Evolutionary conservation across 805 yeast species (phyloP).

Genomic region (Starmera pachycereana): DNA sequence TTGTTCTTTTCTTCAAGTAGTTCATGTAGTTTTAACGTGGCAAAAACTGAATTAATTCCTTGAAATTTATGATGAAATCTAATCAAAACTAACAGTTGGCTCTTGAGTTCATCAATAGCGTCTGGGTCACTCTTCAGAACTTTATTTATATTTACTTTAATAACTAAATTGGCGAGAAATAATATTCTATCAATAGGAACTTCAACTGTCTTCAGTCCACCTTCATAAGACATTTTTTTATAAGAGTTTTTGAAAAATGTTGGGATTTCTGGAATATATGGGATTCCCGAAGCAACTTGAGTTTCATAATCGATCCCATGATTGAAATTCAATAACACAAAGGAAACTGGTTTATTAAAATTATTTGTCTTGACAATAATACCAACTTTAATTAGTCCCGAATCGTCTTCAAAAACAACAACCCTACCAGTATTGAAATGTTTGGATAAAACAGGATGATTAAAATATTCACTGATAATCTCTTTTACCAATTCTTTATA

Average conservation of each 20-base stretch:
- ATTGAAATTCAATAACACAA: constrained; percentile 35
- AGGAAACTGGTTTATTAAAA: constrained; percentile 2
- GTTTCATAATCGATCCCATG: constrained; percentile 24
- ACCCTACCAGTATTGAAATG: constrained; percentile 45
- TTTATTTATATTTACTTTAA: constrained; percentile 4
- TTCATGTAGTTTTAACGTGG: constrained; percentile 26
- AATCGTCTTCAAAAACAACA: constrained; percentile 43
- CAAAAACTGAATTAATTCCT: constrained; percentile 32
- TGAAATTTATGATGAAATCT: constrained; percentile 30
- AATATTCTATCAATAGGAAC: constrained; percentile 33
- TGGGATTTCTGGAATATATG: constrained; percentile 21
- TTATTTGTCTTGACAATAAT: constrained; percentile 35
- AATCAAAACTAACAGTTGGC: constrained; percentile 26
- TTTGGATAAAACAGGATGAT: constrained; percentile 36
- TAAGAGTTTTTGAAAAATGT: constrained; percentile 19
- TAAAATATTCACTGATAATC: constrained; percentile 37
- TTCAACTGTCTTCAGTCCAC: constrained; percentile 24
- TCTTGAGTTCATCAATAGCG: constrained; percentile 25
- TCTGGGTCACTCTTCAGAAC: constrained; percentile 8
- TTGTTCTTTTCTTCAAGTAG: constrained; percentile 27
- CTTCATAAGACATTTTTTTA: constrained; percentile 17
- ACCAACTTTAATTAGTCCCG: constrained; percentile 35
- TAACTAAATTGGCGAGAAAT: constrained; percentile 29
- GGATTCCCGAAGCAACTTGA: constrained; percentile 23
- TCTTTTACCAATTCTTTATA: constrained; percentile 34